Conservation (phyloP, 257 asterid species). For the Solanum dulcamara region DNA sequence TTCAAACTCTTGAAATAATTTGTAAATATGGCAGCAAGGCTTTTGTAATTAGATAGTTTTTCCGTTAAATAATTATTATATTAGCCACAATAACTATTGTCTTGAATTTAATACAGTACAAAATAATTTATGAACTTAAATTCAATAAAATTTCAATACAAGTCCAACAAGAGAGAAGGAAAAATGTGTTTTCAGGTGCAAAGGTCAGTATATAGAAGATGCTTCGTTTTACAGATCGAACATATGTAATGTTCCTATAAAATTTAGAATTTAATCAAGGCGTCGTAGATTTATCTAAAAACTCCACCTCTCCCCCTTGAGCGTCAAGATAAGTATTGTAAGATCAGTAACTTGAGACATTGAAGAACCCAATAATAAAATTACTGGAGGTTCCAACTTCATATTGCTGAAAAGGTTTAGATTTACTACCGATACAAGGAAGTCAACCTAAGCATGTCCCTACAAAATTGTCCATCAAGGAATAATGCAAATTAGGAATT, state of each 20-base stretch:
- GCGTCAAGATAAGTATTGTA: too few species aligned
- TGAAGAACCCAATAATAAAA: not conserved
- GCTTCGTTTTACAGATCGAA: not conserved
- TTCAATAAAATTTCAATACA: too few species aligned
- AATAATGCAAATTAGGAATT: not conserved
- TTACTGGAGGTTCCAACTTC: not conserved
- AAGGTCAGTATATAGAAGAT: too few species aligned
- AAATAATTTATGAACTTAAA: not conserved
- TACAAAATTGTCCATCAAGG: not conserved
- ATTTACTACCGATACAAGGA: not conserved
- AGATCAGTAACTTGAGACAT: too few species aligned
- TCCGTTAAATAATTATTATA: too few species aligned
- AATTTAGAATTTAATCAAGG: not conserved
- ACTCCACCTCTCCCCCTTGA: not conserved
- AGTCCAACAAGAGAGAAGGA: too few species aligned
- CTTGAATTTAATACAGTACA: not conserved
- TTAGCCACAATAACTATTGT: not conserved
- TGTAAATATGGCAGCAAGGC: too few species aligned
- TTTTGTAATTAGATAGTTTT: too few species aligned
- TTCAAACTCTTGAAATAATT: too few species aligned
- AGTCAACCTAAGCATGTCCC: too few species aligned
- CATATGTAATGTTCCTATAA: not conserved
- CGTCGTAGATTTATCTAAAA: not conserved
- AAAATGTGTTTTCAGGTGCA: not conserved
- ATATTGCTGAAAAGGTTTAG: not conserved